Conservation (phyloP, 129 eudicot species). For the Centaurea solstitialis region DNA sequence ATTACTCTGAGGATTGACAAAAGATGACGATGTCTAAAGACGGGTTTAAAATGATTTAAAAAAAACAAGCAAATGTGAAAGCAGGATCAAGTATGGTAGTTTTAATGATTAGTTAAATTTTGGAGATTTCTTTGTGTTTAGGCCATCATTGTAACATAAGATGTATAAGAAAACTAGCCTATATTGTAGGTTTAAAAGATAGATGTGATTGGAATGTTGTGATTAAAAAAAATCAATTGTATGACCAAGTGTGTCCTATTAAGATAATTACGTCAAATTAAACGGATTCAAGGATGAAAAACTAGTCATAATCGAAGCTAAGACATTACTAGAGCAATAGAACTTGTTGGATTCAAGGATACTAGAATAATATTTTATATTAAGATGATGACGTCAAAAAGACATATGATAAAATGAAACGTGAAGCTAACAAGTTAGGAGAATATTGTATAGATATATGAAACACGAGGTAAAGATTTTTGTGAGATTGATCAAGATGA, state of each 20-base stretch:
- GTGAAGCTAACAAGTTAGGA: too few species aligned
- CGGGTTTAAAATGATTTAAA: background rate
- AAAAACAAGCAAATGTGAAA: background rate
- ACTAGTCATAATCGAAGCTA: background rate
- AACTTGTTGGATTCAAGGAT: too few species aligned
- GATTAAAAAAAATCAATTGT: background rate
- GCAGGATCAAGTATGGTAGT: background rate
- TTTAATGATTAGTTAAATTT: background rate
- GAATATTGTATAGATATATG: too few species aligned
- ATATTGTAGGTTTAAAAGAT: background rate
- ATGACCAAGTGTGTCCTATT: background rate
- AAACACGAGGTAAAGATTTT: background rate
- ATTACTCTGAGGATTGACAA: background rate
- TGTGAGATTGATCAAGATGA: background rate
- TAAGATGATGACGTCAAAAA: too few species aligned
- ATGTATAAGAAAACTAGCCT: background rate
- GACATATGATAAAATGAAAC: too few species aligned
- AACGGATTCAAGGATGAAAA: background rate
- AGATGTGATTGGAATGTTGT: background rate
- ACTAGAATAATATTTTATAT: too few species aligned
- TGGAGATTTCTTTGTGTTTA: background rate
- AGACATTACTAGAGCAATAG: too few species aligned
- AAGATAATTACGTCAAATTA: background rate
- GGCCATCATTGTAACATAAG: background rate
- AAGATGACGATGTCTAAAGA: background rate